Percentiles rank a stretch among this genome's conserved stretches.
These are phyloP conservation scores for Chlorella sp. DNA, from an alignment of 139 green algal species.

Conservation along the genomic window DNA sequence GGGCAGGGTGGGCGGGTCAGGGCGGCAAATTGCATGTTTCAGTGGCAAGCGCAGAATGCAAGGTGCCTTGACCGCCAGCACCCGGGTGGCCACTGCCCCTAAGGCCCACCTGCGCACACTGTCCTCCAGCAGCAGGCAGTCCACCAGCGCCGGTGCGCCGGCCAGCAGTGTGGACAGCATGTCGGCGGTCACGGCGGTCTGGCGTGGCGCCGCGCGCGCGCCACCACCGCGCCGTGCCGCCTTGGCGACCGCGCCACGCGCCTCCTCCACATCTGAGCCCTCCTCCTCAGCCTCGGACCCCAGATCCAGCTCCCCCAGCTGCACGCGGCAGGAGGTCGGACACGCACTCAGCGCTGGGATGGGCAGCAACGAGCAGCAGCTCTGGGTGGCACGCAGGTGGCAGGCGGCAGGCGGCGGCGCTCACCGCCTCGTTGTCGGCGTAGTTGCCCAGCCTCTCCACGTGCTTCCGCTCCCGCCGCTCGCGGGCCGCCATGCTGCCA, in stretches of 20 bases:
- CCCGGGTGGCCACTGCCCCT: neutral
- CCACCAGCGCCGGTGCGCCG: neutral
- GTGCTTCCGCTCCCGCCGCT: neutral
- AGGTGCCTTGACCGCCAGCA: neutral
- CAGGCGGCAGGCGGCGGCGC: neutral
- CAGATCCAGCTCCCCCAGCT: neutral
- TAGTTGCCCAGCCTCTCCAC: neutral
- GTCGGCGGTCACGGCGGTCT: neutral
- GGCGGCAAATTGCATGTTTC: too few relatives aligned
- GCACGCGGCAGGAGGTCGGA: neutral
- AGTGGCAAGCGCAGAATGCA: too few relatives aligned
- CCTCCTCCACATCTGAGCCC: neutral
- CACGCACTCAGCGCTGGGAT: neutral
- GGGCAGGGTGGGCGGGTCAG: too few relatives aligned
- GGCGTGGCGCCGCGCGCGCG: neutral
- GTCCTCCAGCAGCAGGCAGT: conserved; percentile 19
- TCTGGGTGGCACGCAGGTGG: neutral
- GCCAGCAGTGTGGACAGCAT: conserved; percentile 2
- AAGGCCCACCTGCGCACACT: neutral
- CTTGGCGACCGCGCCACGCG: neutral
- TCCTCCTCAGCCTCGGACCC: neutral
- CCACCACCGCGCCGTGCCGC: neutral
- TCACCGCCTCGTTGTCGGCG: neutral
- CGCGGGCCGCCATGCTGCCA: too few relatives aligned
- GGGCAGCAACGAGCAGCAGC: neutral